Base-by-base conservation (phyloP, 2,329 filamentous ascomycete species). In the Hypoxylon sp. region DNA sequence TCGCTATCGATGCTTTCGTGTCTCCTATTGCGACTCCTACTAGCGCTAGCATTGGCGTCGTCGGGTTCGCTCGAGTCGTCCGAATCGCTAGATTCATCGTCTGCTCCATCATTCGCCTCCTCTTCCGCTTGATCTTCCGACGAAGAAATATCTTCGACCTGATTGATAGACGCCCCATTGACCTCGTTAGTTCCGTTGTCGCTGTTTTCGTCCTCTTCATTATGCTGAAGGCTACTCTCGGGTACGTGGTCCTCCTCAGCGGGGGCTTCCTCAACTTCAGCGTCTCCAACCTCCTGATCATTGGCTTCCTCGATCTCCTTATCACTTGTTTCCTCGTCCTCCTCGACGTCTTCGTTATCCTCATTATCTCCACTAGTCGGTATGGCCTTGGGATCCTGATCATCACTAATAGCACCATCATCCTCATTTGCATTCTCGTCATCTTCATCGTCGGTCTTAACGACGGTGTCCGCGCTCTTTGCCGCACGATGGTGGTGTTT, bases 361-460 rank as follows among this genome's bases (percentile, higher is more conserved):
- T 12, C 29, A 17, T 43, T 12, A 2, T 44, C 47, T 7, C 32
- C 25, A 5, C 15, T 27, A n/a, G n/a, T n/a, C n/a, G n/a, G n/a
- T n/a, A n/a, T n/a, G n/a, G n/a, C n/a, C n/a, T n/a, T n/a, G n/a
- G n/a, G n/a, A n/a, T n/a, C n/a, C n/a, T n/a, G n/a, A n/a, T n/a
- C n/a, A n/a, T n/a, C n/a, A n/a, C n/a, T n/a, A n/a, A n/a, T n/a
- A n/a, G n/a, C n/a, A n/a, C 15, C 13, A 1, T 41, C 38, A 8
- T 49, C 21, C 2, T 38, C 41, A 5, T 43, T 36, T 5, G 30
- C 37, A 2, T 44, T 48, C 3, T 35, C 41, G 8, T 55, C 57
- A 2, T 57, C 58, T 1, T 63, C 63, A 0, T 63, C 62, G 21
- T 62, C 60, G 16, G 49, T 54, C 46, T 64, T 61, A 52, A 45